Evolutionary conservation across 345 rosid genomes (phyloP).

Genomic region (Citrus australasica): DNA sequence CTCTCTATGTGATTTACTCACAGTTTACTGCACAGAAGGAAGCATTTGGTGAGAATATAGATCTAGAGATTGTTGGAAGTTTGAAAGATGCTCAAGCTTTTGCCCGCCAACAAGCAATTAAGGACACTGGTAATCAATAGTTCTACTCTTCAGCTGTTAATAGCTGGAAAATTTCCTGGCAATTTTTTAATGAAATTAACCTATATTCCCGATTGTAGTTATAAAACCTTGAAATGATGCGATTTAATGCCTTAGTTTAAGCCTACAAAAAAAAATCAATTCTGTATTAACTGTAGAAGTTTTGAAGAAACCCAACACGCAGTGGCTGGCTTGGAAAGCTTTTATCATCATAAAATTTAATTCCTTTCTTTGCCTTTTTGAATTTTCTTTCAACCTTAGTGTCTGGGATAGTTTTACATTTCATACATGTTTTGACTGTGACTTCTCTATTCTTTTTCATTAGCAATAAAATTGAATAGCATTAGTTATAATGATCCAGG

Average conservation of each 20-base stretch:
- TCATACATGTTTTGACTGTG: neutral
- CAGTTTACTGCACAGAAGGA: slow-evolving; percentile 80
- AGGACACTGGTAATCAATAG: slow-evolving; percentile 47
- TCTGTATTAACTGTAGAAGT: neutral
- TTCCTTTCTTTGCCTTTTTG: neutral
- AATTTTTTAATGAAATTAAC: neutral
- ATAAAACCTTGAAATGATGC: neutral
- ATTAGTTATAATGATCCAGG: slow-evolving; percentile 37
- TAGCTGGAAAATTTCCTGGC: neutral
- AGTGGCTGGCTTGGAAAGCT: neutral
- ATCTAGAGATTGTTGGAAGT: slow-evolving; percentile 73
- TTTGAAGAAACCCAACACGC: neutral
- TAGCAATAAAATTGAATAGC: neutral
- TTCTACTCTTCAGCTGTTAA: neutral
- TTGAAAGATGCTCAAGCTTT: slow-evolving; percentile 71
- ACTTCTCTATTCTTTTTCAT: neutral
- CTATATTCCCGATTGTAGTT: neutral
- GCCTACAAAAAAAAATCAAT: neutral
- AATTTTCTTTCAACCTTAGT: neutral
- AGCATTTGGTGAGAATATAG: slow-evolving; percentile 77
- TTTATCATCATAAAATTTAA: neutral
- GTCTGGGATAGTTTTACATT: neutral
- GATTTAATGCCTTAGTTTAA: neutral
- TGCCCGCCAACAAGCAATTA: slow-evolving; percentile 70
- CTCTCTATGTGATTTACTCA: slow-evolving; percentile 80